Conservation (phyloP, 257 asterid species). For the Nicotiana tabacum region DNA sequence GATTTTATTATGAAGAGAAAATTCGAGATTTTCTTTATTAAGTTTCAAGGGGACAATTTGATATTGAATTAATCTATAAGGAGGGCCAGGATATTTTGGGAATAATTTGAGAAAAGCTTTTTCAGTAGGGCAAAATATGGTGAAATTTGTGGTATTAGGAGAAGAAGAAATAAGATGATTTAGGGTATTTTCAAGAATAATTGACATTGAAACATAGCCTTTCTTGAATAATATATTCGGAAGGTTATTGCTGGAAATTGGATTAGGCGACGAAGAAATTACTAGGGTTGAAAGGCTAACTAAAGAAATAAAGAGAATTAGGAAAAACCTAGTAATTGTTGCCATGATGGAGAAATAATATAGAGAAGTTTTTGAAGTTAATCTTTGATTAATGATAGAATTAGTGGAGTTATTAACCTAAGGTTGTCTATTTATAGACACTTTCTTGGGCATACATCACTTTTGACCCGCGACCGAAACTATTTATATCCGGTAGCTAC, state of each 20-base stretch:
- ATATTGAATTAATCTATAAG: not conserved
- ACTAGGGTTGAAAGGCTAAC: too few species aligned
- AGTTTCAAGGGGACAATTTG: not conserved
- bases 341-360: not conserved
- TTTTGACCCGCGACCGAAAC: too few species aligned
- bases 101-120: not conserved
- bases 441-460: too few species aligned
- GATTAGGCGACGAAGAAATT: too few species aligned
- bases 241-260: not conserved
- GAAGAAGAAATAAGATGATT: not conserved
- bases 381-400: not conserved
- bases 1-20: too few species aligned
- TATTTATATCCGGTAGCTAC: too few species aligned
- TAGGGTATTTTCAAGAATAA: not conserved
- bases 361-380: not conserved
- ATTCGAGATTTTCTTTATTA: not conserved
- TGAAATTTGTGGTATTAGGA: not conserved
- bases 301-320: too few species aligned
- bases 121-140: constrained; percentile 2
- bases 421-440: not conserved
- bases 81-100: not conserved
- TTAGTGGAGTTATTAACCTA: not conserved
- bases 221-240: not conserved
- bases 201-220: not conserved
- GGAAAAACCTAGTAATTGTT: not conserved